phyloP scores from a whole-genome alignment of 768 basidiomycete species.

The Coprinellus aureogranulatus region DNA sequence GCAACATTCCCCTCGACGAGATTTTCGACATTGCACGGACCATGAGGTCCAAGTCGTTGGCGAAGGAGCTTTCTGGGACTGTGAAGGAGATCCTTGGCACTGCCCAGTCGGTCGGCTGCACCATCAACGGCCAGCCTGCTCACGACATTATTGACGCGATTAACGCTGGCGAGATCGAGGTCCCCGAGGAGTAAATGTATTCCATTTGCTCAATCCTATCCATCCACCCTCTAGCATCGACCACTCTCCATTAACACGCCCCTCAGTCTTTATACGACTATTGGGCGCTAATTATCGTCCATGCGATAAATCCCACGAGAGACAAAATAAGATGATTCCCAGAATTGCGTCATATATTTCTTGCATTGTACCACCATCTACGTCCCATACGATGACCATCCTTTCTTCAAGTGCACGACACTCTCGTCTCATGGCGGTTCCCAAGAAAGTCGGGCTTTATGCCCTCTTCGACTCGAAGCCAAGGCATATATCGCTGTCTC shows the following conservation, averaged over 20 bases:
- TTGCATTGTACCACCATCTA: neutral
- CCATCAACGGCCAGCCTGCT: slow-evolving; percentile 87
- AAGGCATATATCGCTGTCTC: neutral
- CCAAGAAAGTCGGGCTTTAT: neutral
- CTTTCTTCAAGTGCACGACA: too few species aligned
- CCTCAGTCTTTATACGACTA: neutral
- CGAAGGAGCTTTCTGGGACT: slow-evolving; percentile 84
- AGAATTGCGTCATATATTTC: neutral
- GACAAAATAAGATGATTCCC: neutral
- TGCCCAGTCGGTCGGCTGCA: slow-evolving; percentile 95
- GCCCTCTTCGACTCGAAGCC: neutral
- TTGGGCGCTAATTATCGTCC: neutral
- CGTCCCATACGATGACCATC: neutral
- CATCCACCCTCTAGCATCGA: slow-evolving; percentile 16
- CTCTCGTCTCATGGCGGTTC: neutral
- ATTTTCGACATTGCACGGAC: slow-evolving; percentile 94
- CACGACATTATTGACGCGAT: slow-evolving; percentile 92
- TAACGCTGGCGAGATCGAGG: slow-evolving; percentile 79
- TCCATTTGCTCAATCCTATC: slow-evolving; percentile 23
- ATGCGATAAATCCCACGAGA: neutral
- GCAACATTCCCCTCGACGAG: slow-evolving; percentile 91
- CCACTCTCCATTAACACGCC: neutral
- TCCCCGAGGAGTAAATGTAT: slow-evolving; percentile 74
- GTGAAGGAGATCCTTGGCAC: slow-evolving; percentile 99
- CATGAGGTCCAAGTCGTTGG: slow-evolving; percentile 91